phyloP scores from a whole-genome alignment of 192 early-diverging fungal genomes.

The Podila verticillata region DNA sequence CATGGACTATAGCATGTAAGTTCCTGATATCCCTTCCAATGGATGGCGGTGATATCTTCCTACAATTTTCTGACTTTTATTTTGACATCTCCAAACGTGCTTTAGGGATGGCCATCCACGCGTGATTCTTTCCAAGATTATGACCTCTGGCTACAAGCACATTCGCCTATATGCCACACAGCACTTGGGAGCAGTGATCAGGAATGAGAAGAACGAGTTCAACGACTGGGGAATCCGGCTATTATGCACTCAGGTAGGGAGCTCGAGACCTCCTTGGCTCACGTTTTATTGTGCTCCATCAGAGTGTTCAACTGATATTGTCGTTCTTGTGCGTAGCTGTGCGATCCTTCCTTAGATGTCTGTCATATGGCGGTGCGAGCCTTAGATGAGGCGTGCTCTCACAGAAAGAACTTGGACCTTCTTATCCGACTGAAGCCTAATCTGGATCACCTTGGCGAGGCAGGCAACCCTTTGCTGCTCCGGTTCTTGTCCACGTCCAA shows the following conservation, averaged over 20 bases:
- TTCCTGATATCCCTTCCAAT: not conserved
- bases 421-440: conserved; percentile 76
- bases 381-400: conserved; percentile 75
- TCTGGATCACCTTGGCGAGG: conserved; percentile 77
- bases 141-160: conserved; percentile 85
- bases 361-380: conserved; percentile 73
- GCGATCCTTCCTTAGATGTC: conserved; percentile 80
- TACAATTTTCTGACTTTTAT: not conserved
- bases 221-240: conserved; percentile 79
- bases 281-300: not conserved
- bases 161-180: conserved; percentile 81
- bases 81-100: not conserved
- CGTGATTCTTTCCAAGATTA: conserved; percentile 82
- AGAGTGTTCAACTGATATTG: not conserved
- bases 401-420: conserved; percentile 72
- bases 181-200: conserved; percentile 72
- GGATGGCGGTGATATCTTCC: not conserved
- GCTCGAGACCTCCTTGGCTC: not conserved
- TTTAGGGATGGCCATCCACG: conserved; percentile 82
- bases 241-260: conserved; percentile 69
- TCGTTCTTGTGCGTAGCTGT: conserved; percentile 58
- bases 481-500: conserved; percentile 74
- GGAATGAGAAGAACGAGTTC: conserved; percentile 64
- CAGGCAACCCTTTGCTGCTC: conserved; percentile 73
- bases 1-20: conserved; percentile 76